phyloP scores from a whole-genome alignment of 2,329 filamentous ascomycete genomes.

The Fusarium temperatum region DNA sequence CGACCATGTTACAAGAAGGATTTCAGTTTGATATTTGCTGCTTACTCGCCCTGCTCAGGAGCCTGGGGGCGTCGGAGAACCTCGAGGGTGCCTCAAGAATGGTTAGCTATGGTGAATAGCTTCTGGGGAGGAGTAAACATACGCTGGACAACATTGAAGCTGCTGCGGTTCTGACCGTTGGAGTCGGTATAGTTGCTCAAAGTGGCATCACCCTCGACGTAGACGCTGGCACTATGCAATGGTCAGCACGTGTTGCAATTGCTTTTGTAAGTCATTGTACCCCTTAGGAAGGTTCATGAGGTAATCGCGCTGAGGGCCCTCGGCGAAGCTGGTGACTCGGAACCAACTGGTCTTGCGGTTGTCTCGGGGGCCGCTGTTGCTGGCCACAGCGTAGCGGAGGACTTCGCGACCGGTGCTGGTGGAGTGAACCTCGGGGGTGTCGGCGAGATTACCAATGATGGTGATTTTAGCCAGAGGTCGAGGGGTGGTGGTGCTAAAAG shows the following conservation, averaged over 20 bases:
- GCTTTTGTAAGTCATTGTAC: conserved; percentile 61
- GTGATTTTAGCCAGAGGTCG: conserved; percentile 80
- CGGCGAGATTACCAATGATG: conserved; percentile 85
- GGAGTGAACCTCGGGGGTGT: conserved; percentile 77
- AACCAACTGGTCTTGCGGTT: conserved; percentile 88
- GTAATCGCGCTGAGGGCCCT: conserved; percentile 76
- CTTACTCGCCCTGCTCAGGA: conserved; percentile 38
- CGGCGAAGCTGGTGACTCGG: conserved; percentile 76
- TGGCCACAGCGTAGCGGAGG: conserved; percentile 80
- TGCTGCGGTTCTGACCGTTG: conserved; percentile 73
- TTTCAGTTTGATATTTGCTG: background rate
- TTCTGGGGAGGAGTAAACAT: conserved; percentile 52
- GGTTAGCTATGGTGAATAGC: conserved; percentile 20
- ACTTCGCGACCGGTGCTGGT: conserved; percentile 78
- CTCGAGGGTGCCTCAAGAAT: conserved; percentile 54
- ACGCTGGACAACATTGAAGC: conserved; percentile 83
- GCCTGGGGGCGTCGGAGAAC: conserved; percentile 54
- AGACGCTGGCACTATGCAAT: conserved; percentile 73
- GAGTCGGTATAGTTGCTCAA: conserved; percentile 73
- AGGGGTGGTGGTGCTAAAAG: conserved; percentile 78
- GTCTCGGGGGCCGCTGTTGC: conserved; percentile 70
- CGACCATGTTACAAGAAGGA: background rate
- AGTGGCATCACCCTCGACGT: conserved; percentile 82
- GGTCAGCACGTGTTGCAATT: conserved; percentile 15
- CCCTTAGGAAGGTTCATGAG: conserved; percentile 82